phyloP scores from a whole-genome alignment of 331 rosid genomes.

The Ulmus americana region DNA sequence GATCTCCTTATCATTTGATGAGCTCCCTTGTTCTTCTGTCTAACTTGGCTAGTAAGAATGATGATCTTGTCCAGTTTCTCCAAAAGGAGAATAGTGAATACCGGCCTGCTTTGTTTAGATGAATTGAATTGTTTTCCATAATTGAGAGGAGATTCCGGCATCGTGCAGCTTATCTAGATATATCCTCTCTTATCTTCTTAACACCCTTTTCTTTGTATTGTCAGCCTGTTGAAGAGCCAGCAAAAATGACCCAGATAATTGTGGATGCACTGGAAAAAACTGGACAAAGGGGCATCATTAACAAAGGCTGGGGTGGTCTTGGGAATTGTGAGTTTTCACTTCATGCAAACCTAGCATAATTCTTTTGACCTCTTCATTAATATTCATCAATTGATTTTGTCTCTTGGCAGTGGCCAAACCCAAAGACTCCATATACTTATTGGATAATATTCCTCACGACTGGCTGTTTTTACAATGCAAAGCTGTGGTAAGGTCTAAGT shows the following conservation, averaged over 20 bases:
- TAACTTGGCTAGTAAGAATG: too few species aligned
- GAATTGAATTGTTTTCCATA: neutral
- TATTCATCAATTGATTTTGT: conserved; percentile 20
- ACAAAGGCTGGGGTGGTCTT: conserved; percentile 99
- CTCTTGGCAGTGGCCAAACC: conserved; percentile 79
- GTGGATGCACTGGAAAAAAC: conserved; percentile 81
- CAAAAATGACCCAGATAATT: conserved; percentile 81
- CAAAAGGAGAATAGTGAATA: neutral
- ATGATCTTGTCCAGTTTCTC: conserved; percentile 1
- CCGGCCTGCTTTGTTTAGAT: neutral
- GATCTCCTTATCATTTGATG: too few species aligned
- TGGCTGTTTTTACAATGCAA: conserved; percentile 94
- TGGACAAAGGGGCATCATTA: conserved; percentile 93
- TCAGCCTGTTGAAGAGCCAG: conserved; percentile 95
- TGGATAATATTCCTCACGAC: conserved; percentile 92
- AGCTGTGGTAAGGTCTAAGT: conserved; percentile 80
- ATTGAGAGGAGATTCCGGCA: neutral
- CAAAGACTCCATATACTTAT: conserved; percentile 58
- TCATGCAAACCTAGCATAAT: conserved; percentile 4
- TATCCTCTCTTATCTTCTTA: neutral
- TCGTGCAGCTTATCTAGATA: neutral
- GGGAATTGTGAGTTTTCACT: conserved; percentile 60
- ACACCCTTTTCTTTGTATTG: conserved; percentile 8
- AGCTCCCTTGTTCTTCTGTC: too few species aligned
- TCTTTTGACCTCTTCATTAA: conserved; percentile 9